Base-by-base conservation (phyloP, 1,284 basidiomycete species). In the Chalciporus sp. region DNA sequence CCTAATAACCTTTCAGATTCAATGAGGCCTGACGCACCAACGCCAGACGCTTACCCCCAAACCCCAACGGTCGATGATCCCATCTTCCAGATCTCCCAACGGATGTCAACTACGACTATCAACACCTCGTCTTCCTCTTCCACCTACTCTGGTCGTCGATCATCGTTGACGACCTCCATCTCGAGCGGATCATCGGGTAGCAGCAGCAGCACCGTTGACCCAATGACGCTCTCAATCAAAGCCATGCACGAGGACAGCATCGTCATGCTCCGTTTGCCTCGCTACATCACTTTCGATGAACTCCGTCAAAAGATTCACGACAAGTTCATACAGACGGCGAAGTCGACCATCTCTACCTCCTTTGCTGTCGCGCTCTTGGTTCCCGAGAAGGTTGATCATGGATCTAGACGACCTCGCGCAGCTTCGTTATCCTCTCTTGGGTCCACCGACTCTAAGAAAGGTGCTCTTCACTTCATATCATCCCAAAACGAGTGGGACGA, bases 241-340 rank as follows among this genome's bases (percentile, higher is more conserved):
- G 87, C 81, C 11, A 78, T 80, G 42, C 79, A 81, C 55, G 79
- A 82, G 62, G 76, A 82, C 58, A 74, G 77, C 29, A 84, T 86
- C 57, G 76, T 91, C 59, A 72, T 86, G 54, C 75, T 90, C 51
- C 84, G 85, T 50, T 71, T 79, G 14, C 67, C 78, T 8, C 74
- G 74, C 52, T 67, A 72, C 28, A 73, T 74, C 47, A 48, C 77
- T 4, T 77, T 85, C 53, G 61, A 63, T 11, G 82, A 83, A 41
- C 58, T 88, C 14, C 82, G 84, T 49, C 68, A 70, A 42, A 79
- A 78, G 48, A 69, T 90, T 23, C 77, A 79, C 57, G 80, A 84
- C 50, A 89, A 88, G 64, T 84, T 90, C 61, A 74, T 78, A 17
- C 73, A 75, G 16, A 80, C 84, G 59, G 85, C 84, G 63, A 79